phyloP scores from a whole-genome alignment of 768 basidiomycete genomes.

The Mrakia hoshinonis region DNA sequence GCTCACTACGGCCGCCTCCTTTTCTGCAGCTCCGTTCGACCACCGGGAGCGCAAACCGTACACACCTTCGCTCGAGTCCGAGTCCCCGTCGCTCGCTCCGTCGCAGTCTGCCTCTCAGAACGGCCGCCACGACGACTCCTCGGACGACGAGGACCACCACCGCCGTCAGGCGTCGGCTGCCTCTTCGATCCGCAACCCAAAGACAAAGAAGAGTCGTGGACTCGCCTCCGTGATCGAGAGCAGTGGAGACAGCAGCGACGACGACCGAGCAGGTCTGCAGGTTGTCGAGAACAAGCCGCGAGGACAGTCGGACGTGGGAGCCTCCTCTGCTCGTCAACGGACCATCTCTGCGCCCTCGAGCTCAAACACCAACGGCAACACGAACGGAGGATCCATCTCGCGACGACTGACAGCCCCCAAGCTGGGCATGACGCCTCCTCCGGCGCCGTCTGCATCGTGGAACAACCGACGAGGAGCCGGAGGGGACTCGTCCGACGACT shows the following conservation, averaged over 20 bases:
- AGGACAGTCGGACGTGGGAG: constrained; percentile 9
- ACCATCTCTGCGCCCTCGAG: not conserved
- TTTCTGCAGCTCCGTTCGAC: constrained; percentile 21
- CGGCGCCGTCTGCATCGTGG: constrained; percentile 23
- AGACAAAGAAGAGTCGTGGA: not conserved
- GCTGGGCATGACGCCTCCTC: constrained; percentile 19
- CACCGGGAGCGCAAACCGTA: constrained; percentile 16
- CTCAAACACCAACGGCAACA: not conserved
- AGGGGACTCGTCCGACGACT: constrained; percentile 20
- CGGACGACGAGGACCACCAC: constrained; percentile 4
- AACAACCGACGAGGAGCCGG: constrained; percentile 15
- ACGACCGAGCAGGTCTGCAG: not conserved
- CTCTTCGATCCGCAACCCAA: constrained; percentile 8
- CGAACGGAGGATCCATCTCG: not conserved
- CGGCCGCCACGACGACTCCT: constrained; percentile 21
- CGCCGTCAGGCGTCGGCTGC: constrained; percentile 12
- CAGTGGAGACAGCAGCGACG: constrained; percentile 22
- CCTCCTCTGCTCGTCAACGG: not conserved
- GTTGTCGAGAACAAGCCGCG: constrained; percentile 26
- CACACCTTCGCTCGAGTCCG: constrained; percentile 25
- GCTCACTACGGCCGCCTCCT: not conserved
- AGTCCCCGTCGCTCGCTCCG: constrained; percentile 26
- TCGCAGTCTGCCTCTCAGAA: constrained; percentile 29
- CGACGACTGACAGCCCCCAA: not conserved
- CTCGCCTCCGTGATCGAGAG: constrained; percentile 27